Evolutionary conservation across 805 yeast species (phyloP).

Genomic region (Kodamaea kaohsiungensis): DNA sequence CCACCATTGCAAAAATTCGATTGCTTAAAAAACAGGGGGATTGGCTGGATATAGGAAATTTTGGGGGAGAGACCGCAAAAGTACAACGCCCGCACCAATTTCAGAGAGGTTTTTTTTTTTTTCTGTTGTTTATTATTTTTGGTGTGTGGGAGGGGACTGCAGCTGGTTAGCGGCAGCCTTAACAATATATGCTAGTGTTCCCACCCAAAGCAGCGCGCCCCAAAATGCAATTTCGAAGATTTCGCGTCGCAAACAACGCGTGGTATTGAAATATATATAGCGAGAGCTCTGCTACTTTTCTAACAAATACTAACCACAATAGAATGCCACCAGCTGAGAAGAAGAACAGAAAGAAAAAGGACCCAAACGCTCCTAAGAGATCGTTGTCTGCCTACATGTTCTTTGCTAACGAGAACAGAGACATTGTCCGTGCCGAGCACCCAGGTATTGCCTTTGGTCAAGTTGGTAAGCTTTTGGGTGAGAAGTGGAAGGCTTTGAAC

Average conservation of each 20-base stretch:
- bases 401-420: conserved; percentile 97
- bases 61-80: conserved; percentile 1
- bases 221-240: neutral
- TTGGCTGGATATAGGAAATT: conserved; percentile 10
- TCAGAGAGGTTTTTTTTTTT: neutral
- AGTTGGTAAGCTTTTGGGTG: conserved; percentile 94
- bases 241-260: conserved; percentile 6
- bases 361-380: conserved; percentile 99
- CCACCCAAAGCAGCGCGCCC: conserved; percentile 1
- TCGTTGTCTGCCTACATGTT: conserved; percentile 98
- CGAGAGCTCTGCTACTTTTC: neutral
- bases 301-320: conserved; percentile 11
- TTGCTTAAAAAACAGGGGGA: conserved; percentile 9
- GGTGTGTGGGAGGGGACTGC: neutral
- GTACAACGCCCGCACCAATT: conserved; percentile 3
- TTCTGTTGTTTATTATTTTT: neutral
- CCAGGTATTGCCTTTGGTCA: conserved; percentile 96
- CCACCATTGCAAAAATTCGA: neutral
- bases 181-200: conserved; percentile 7
- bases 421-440: conserved; percentile 90
- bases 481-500: conserved; percentile 89
- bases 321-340: conserved; percentile 32
- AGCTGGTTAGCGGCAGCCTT: neutral
- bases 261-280: neutral
- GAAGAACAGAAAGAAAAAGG: conserved; percentile 56